Base-by-base conservation (phyloP, 495 filamentous ascomycete species). In the Penicillium fimorum region DNA sequence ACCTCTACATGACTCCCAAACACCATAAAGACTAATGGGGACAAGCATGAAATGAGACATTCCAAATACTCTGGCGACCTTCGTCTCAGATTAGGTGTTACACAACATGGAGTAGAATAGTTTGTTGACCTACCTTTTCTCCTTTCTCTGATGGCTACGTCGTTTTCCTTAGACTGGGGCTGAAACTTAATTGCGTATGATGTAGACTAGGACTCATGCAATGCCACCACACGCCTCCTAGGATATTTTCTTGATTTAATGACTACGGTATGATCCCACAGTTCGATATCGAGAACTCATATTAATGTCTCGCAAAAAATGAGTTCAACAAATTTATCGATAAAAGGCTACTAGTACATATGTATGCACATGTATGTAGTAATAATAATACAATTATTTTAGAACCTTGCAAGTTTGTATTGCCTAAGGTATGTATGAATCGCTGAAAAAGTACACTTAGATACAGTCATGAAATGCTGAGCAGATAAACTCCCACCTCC, bases 391-490 rank as follows among this genome's bases (percentile, higher is more conserved):
- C 2, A 18, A 27, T n/a, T 3, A 1, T 22, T 46, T 12, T 22
- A 46, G 30, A 32, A 38, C 29, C 2, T 17, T 46, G 51, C 8
- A 47, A 17, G 24, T 52, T 3, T 53, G 41, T 25, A 38, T 47
- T 47, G 18, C 22, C 30, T 38, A n/a, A 18, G 32, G 10, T 22
- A 22, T 22, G 22, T 40, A 45, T 27, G 20, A 54, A 4, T 6
- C 22, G 51, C 42, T 54, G 42, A 29, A 20, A 47, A 17, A 13
- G 9, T 38, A 38, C n/a, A 30, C 27, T 35, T 47, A 54, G 6
- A 46, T 54, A 54, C 35, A 41, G 32, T 35, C 32, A 35, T 15
- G 35, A 25, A 24, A 50, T 47, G 42, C 37, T 25, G 40, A 32
- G 27, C 5, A 27, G 54, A 43, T n/a, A 25, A 37, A 59, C n/a